phyloP scores from a whole-genome alignment of 2,329 filamentous ascomycete genomes.

The Alternaria conjuncta region DNA sequence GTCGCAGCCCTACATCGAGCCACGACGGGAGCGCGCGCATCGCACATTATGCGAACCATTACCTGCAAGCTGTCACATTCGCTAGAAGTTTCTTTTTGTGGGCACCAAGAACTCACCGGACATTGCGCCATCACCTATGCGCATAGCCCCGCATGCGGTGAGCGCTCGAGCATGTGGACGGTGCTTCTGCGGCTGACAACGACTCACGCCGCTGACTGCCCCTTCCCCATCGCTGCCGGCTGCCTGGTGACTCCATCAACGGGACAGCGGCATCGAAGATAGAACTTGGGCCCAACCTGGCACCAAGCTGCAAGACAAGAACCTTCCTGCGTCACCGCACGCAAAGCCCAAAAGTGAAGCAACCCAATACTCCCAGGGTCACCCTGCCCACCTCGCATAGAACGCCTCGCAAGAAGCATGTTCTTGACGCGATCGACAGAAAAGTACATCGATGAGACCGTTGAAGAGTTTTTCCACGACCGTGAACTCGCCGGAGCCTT shows the following conservation, averaged over 20 bases:
- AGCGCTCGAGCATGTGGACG: conserved; percentile 14
- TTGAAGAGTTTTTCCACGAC: conserved; percentile 1
- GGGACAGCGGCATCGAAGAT: not conserved
- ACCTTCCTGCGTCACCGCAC: not conserved
- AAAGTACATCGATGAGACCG: not conserved
- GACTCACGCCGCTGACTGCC: conserved; percentile 13
- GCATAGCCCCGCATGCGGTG: conserved; percentile 26
- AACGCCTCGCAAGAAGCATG: not conserved
- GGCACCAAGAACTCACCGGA: conserved; percentile 15
- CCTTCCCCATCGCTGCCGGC: conserved; percentile 5
- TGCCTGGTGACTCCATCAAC: conserved; percentile 12
- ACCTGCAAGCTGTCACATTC: conserved; percentile 11
- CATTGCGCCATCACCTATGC: conserved; percentile 10
- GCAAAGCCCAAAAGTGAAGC: conserved; percentile 4
- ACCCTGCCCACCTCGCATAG: not conserved
- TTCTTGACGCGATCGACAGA: not conserved
- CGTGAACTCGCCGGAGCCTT: not conserved
- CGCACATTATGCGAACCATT: conserved; percentile 22
- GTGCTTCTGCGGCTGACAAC: conserved; percentile 19
- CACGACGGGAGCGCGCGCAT: conserved; percentile 9
- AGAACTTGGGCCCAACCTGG: not conserved
- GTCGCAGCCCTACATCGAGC: conserved; percentile 11
- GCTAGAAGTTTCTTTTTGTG: conserved; percentile 10
- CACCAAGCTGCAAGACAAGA: not conserved
- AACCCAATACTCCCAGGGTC: conserved; percentile 1